Conservation (phyloP, 2,329 filamentous ascomycete genomes). For the Diaporthe longicolla region DNA sequence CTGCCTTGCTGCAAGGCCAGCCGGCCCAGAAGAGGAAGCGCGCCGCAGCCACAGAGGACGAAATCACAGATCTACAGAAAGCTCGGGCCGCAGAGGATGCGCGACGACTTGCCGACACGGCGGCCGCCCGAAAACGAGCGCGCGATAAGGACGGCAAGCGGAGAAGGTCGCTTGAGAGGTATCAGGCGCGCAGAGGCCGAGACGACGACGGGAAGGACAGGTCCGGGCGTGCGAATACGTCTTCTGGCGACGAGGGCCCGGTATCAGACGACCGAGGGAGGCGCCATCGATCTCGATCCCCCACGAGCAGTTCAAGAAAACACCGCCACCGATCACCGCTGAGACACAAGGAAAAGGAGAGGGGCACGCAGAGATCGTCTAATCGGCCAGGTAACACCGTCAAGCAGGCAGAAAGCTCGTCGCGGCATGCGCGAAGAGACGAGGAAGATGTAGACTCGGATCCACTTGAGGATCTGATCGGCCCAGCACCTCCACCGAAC, state of each 20-base stretch:
- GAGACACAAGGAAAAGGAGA: not conserved
- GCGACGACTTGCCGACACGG: constrained; percentile 36
- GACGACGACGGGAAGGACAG: constrained; percentile 24
- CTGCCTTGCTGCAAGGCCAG: constrained; percentile 66
- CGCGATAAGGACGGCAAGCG: constrained; percentile 36
- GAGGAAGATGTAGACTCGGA: constrained; percentile 70
- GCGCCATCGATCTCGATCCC: constrained; percentile 40
- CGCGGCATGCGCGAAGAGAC: constrained; percentile 42
- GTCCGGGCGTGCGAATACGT: constrained; percentile 42
- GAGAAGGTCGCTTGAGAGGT: constrained; percentile 39
- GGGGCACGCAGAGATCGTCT: constrained; percentile 16
- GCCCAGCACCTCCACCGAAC: constrained; percentile 73
- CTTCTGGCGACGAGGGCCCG: constrained; percentile 47
- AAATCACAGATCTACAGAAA: constrained; percentile 33
- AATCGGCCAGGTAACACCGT: constrained; percentile 10
- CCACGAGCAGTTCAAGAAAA: constrained; percentile 36
- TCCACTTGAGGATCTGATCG: constrained; percentile 81
- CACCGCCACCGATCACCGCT: constrained; percentile 41
- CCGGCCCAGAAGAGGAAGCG: constrained; percentile 53
- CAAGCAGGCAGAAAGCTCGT: constrained; percentile 26
- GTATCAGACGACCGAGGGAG: constrained; percentile 40
- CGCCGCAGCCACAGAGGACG: constrained; percentile 43
- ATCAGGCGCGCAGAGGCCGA: constrained; percentile 28
- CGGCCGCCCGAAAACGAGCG: constrained; percentile 34
- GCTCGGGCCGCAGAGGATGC: constrained; percentile 39